Conservation (phyloP, 768 basidiomycete genomes). For the Chalciporus sphaerocephalus region DNA sequence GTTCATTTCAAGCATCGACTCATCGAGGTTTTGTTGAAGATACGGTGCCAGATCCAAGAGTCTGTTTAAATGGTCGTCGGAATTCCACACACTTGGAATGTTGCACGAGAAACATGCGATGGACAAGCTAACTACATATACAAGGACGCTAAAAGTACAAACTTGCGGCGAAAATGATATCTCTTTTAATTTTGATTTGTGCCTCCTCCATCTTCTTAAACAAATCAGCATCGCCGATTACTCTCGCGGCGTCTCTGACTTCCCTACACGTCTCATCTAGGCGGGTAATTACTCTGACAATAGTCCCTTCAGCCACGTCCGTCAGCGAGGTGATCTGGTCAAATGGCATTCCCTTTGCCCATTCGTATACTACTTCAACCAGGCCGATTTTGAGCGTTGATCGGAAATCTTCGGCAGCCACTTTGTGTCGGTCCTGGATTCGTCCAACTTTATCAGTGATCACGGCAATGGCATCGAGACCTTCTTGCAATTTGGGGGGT, state of each 20-base stretch:
- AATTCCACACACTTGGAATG: slow-evolving; percentile 19
- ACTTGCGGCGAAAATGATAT: slow-evolving; percentile 88
- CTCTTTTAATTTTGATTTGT: slow-evolving; percentile 89
- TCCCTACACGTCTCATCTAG: slow-evolving; percentile 96
- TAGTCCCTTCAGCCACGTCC: slow-evolving; percentile 94
- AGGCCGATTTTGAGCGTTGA: slow-evolving; percentile 84
- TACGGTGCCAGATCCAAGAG: background rate
- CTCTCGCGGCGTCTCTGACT: slow-evolving; percentile 93
- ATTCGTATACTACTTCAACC: slow-evolving; percentile 96
- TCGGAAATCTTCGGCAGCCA: slow-evolving; percentile 74
- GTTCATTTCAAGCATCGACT: slow-evolving; percentile 12
- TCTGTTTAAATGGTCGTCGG: slow-evolving; percentile 14
- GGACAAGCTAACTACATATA: background rate
- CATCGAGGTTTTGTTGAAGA: slow-evolving; percentile 1
- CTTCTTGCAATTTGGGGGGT: slow-evolving; percentile 73
- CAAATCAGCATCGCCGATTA: slow-evolving; percentile 92
- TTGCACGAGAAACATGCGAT: slow-evolving; percentile 13
- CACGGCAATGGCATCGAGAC: slow-evolving; percentile 69
- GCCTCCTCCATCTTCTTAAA: slow-evolving; percentile 99
- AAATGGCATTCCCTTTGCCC: slow-evolving; percentile 99
- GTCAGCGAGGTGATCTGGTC: slow-evolving; percentile 90
- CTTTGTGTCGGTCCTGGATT: slow-evolving; percentile 77
- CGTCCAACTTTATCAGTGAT: slow-evolving; percentile 76
- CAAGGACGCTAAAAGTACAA: slow-evolving; percentile 62
- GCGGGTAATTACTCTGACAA: slow-evolving; percentile 93